Base-by-base conservation (phyloP, 768 basidiomycete species). In the Pulveroboletus sp. region DNA sequence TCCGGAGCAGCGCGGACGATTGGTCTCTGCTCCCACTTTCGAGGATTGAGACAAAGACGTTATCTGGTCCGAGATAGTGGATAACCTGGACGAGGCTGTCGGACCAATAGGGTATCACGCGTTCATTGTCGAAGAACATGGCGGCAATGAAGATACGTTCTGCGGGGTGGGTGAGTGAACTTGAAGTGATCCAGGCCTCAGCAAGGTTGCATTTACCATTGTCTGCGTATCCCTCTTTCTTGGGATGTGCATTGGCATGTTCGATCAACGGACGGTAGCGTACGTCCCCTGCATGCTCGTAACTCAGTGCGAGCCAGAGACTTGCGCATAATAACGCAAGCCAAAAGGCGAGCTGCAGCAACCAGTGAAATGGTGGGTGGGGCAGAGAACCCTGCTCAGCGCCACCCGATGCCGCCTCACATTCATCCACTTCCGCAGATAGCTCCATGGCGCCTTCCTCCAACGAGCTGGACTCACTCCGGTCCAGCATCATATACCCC, bases 41-140 rank as follows among this genome's bases (percentile, higher is more conserved):
- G 45, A 74, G 59, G 40, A 74, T 56, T 29, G 71, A 74, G n/a
- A 71, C 66, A 44, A 68, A 76, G 33, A 73, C 69, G 32, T 75
- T 74, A 47, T 70, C 69, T 6, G 59, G 39, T n/a, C 75, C 75
- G 38, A 76, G 64, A 42, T 69, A 73, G 34, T 61, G 50, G 10
- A 74, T 71, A 5, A 60, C 55, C 49, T 65, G 62, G 39, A 70
- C 47, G 27, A 75, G 54, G 29, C 71, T 59, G 6, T 57, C 45
- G 3, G 64, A 64, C 73, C 74, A 76, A 43, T 71, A 70, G 0
- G 72, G 70, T 23, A 76, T 56, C 2, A 75, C 63, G 0, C 40
- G 44, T 44, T 68, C 58, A 34, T 74, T 73, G 43, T 75, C 63
- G 59, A 61, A 67, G 51, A 76, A 70, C 62, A 73, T 69, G 3